Base-by-base conservation (phyloP, 345 rosid species). In the Gossypium turneri region DNA sequence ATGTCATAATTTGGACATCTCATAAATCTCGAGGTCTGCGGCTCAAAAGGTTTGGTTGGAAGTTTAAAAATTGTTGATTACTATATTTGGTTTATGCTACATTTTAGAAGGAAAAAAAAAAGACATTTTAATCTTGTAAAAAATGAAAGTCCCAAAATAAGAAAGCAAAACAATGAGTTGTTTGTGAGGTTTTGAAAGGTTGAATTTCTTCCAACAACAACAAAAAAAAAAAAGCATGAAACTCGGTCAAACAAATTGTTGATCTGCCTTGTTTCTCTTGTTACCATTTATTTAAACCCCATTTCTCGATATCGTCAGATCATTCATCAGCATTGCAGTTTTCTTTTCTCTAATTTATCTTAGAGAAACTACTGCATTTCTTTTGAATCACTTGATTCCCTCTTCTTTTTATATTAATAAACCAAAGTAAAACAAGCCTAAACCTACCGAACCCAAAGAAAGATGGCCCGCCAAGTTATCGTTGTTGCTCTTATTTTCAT, bases 401-500 rank as follows among this genome's bases (percentile, higher is more conserved):
- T 2, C 4, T 50, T 52, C 19, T 15, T 52, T 52, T 52, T 52
- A 17, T 2, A 17, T 52, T 7, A 5, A 51, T 51, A 16, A 34
- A 34, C 38, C 6, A 34, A 34, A 34, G 41, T 34, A 34, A 34
- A 34, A 34, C 41, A 34, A 34, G 41, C 41, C 7, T 5, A 34
- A 34, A 34, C 41, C 41, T 5, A 34, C 7, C 41, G 41, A 34
- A 34, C 41, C 19, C 19, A 52, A 52, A 15, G 20, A 52, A 52
- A 52, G 20, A 52, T 52, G 56, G 56, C 83, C 3, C 83, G 82
- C 5, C 83, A 78, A 47, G 69, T 74, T 62, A 0, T 82, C 9
- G 74, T 82, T 47, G 48, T 82, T 17, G 76, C 66, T 2, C 22
- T 82, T 38, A 67, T 82, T 17, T 66, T 77, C 57, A 41, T 87